Conservation (phyloP, 1,284 basidiomycete genomes). For the Leucoagaricus sp. region DNA sequence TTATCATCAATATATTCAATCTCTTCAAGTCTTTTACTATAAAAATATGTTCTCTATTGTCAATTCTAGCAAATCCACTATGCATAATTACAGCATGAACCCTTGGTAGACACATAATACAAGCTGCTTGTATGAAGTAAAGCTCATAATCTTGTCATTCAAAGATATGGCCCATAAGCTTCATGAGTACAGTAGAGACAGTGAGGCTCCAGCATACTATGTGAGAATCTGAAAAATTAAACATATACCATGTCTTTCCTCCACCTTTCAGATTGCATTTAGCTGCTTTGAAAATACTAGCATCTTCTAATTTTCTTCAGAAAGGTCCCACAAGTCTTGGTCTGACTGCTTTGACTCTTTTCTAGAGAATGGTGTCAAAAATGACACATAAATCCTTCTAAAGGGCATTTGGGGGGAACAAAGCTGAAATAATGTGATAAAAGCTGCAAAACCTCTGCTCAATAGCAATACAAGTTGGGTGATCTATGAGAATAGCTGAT, state of each 20-base stretch:
- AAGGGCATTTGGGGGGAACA: too few relatives aligned
- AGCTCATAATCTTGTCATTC: background rate
- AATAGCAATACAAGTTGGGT: too few relatives aligned
- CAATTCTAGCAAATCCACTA: background rate
- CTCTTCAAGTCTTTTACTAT: background rate
- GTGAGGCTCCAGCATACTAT: background rate
- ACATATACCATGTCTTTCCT: background rate
- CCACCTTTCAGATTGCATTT: background rate
- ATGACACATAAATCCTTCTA: background rate
- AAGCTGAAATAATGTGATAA: too few relatives aligned
- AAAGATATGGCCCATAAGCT: background rate
- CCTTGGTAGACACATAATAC: background rate
- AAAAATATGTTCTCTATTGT: background rate
- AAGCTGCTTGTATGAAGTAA: background rate
- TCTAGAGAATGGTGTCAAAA: background rate
- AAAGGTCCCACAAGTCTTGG: background rate
- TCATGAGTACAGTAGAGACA: background rate
- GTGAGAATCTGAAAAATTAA: background rate
- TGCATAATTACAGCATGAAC: background rate
- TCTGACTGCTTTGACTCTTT: background rate
- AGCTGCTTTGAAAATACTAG: background rate
- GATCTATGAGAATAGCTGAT: too few relatives aligned
- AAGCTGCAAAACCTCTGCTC: too few relatives aligned
- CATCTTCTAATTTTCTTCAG: background rate
- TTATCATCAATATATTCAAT: background rate